Evolutionary conservation across 2,329 filamentous ascomycete species (phyloP).

Genomic region (Calonectria leucothoes): DNA sequence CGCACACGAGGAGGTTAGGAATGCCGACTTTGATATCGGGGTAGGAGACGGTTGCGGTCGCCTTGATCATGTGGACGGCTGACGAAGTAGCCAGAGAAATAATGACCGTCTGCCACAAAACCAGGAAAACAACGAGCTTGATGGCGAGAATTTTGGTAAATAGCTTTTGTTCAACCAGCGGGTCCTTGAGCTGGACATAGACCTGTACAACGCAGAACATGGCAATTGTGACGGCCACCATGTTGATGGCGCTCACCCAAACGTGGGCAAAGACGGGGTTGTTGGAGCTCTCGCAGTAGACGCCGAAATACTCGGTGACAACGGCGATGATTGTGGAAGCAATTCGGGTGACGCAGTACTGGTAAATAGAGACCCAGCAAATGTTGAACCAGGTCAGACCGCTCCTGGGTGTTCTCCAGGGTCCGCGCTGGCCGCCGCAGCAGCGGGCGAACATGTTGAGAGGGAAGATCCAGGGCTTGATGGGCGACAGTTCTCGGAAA

Average conservation of each 20-base stretch:
- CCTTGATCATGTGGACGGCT: slow-evolving; percentile 70
- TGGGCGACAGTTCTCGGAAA: slow-evolving; percentile 75
- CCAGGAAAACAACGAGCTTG: slow-evolving; percentile 91
- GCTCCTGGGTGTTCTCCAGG: slow-evolving; percentile 80
- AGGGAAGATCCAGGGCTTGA: slow-evolving; percentile 81
- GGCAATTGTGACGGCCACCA: slow-evolving; percentile 78
- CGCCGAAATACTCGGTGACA: slow-evolving; percentile 73
- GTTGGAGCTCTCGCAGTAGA: slow-evolving; percentile 84
- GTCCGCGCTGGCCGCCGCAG: slow-evolving; percentile 75
- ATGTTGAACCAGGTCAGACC: slow-evolving; percentile 93
- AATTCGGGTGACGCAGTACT: slow-evolving; percentile 86
- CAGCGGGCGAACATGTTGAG: slow-evolving; percentile 77
- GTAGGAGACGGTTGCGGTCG: slow-evolving; percentile 72
- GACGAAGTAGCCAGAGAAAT: slow-evolving; percentile 63
- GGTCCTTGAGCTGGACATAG: slow-evolving; percentile 79
- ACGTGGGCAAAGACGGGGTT: slow-evolving; percentile 84
- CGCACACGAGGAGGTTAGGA: slow-evolving; percentile 79
- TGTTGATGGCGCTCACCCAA: slow-evolving; percentile 82
- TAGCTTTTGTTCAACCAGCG: slow-evolving; percentile 76
- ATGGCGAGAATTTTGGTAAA: slow-evolving; percentile 88
- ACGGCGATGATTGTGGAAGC: slow-evolving; percentile 84
- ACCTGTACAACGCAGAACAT: slow-evolving; percentile 94
- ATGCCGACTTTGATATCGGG: slow-evolving; percentile 86
- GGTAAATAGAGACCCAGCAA: slow-evolving; percentile 84
- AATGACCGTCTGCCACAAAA: slow-evolving; percentile 81